Base-by-base conservation (phyloP, 2,329 filamentous ascomycete genomes). In the Stachybotrys echinatus region DNA sequence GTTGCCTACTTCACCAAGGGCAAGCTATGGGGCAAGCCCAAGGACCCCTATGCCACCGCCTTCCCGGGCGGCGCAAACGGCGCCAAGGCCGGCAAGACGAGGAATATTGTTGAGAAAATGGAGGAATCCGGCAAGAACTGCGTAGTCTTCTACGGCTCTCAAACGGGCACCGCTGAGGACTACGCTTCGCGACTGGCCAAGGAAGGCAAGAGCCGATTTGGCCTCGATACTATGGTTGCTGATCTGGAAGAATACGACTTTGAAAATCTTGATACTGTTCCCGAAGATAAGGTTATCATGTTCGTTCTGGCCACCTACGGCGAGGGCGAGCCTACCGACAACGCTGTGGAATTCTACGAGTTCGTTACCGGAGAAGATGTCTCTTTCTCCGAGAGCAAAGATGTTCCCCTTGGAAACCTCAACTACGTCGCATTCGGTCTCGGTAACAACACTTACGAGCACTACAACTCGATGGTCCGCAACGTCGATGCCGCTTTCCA, bases 401-500 rank as follows among this genome's bases (percentile, higher is more conserved):
- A 92, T 20, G 80, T 86, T 54, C 81, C 92, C 46, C 82, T 99
- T 49, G 77, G 74, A 47, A 92, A 89, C 62, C 81, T 99, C 65
- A 92, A 92, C 69, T 99, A 92, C 65, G 91, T 99, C 63, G 82
- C 91, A 50, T 99, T 99, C 63, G 94, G 94, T 63, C 84, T 99
- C 38, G 94, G 94, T 58, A 99, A 99, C 79, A 99, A 97, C 77
- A 97, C 94, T 23, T 99, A 99, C 68, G 94, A 99, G 68, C 94
- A 99, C 77, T 99, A 96, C 80, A 99, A 99, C 75, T 88, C 88
- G 48, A 96, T 99, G 90, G 92, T 99, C 53, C 90, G 92, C 68
- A 89, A 92, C 55, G 86, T 97, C 51, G 84, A 94, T 72, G 84
- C 87, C 67, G 85, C 84, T 54, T 75, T 99, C 52, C 78, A 84